These are phyloP conservation scores for Wickerhamomyces hampshirensis DNA, from an alignment of 805 yeast species.

Conservation along the genomic window DNA sequence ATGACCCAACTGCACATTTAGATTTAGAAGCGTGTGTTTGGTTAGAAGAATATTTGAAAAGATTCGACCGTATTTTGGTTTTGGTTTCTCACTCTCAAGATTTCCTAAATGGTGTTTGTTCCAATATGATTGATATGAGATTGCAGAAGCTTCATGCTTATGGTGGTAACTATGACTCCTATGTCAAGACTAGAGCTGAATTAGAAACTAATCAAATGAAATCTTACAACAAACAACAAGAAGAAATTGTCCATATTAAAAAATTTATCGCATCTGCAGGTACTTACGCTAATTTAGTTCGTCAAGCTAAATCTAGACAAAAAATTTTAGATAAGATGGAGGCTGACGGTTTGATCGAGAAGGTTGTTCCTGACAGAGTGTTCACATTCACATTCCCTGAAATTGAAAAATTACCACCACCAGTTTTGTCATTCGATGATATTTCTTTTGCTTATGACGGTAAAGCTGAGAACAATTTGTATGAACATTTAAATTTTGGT, in stretches of 20 bases:
- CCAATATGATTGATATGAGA: slow-evolving; percentile 98
- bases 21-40: slow-evolving; percentile 99
- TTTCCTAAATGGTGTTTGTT: slow-evolving; percentile 98
- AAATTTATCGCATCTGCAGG: slow-evolving; percentile 99
- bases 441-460: slow-evolving; percentile 91
- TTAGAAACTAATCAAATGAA: slow-evolving; percentile 97
- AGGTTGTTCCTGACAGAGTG: slow-evolving; percentile 89
- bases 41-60: slow-evolving; percentile 96
- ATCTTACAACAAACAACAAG: slow-evolving; percentile 95
- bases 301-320: slow-evolving; percentile 98
- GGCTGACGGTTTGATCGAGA: slow-evolving; percentile 94
- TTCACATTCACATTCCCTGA: slow-evolving; percentile 92
- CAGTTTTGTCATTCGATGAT: slow-evolving; percentile 94
- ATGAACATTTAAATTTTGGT: slow-evolving; percentile 91
- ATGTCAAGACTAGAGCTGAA: slow-evolving; percentile 90
- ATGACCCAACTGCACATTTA: slow-evolving; percentile 99
- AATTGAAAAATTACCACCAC: slow-evolving; percentile 97
- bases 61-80: slow-evolving; percentile 89
- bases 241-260: slow-evolving; percentile 96
- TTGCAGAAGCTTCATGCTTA: slow-evolving; percentile 63
- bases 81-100: slow-evolving; percentile 98
- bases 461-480: slow-evolving; percentile 77
- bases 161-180: slow-evolving; percentile 99
- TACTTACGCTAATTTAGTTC: slow-evolving; percentile 97
- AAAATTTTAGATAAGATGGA: slow-evolving; percentile 99